A percentile compares a stretch with the other conserved stretches of the same genome.
phyloP scores from a whole-genome alignment of 1,284 basidiomycete species.

The Coriolopsis trogii region DNA sequence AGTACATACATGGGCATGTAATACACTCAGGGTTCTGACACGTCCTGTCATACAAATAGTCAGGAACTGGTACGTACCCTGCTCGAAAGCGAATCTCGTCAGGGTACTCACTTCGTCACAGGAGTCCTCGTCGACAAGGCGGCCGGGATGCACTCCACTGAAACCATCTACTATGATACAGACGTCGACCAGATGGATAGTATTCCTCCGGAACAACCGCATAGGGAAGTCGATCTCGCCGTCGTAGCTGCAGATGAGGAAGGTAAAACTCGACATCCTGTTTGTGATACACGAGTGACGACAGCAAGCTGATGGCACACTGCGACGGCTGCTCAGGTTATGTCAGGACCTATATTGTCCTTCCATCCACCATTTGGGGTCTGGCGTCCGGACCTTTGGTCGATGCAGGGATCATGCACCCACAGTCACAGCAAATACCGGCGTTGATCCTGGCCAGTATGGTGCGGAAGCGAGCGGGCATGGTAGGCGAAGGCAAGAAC shows the following conservation, averaged over 20 bases:
- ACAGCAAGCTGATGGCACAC: neutral
- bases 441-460: conserved; percentile 30
- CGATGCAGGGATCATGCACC: conserved; percentile 40
- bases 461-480: conserved; percentile 36
- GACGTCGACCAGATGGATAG: conserved; percentile 43
- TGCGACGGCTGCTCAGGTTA: conserved; percentile 29
- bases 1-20: conserved; percentile 25
- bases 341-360: conserved; percentile 38
- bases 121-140: conserved; percentile 46
- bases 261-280: conserved; percentile 13
- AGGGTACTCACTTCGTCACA: too few species aligned
- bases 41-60: too few species aligned
- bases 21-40: too few species aligned
- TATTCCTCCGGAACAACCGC: conserved; percentile 39
- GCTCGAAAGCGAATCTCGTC: too few species aligned
- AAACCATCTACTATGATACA: conserved; percentile 47
- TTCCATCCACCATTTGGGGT: conserved; percentile 44
- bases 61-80: conserved; percentile 49
- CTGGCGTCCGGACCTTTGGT: conserved; percentile 36
- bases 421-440: conserved; percentile 38
- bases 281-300: neutral
- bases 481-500: conserved; percentile 34
- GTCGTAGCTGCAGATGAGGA: conserved; percentile 45
- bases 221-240: conserved; percentile 45
- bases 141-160: conserved; percentile 39